Base-by-base conservation (phyloP, 2,329 filamentous ascomycete species). In the Graphiopsis chlorocephala region DNA sequence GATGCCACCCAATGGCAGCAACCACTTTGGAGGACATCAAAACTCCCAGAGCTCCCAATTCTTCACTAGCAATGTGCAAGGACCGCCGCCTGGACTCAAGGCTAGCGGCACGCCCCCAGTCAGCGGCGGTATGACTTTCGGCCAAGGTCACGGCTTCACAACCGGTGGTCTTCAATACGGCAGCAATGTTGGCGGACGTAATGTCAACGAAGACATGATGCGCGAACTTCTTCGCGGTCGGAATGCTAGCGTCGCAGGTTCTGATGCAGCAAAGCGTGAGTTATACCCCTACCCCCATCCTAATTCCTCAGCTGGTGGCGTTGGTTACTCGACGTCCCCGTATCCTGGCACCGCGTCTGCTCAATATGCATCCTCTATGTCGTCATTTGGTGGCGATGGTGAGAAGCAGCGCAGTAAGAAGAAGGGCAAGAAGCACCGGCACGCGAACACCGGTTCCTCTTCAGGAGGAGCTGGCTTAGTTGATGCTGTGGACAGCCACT, bases 391-490 rank as follows among this genome's bases (percentile, higher is more conserved):
- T 58, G 72, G 64, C 61, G 60, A 71, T 63, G 70, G 68, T 56
- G 71, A 74, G 61, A 74, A 97, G 89, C 93, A 72, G 66, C 69
- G 69, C 20, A 63, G 96, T 88, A 97, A 96, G 90, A 97, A 97
- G 88, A 97, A 97, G 92, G 93, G 93, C 85, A 97, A 97, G 89
- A 97, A 97, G 92, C 94, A 97, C 87, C 96, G 93, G 89, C 93
- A 97, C 90, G 94, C 93, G 95, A 97, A 97, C 92, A 97, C 94
- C 94, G 97, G 93, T 91, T 98, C 94, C 89, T 96, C 93, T 88
- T 73, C 71, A 38, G 91, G 91, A 85, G 93, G 93, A 88, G 92
- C 92, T 91, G 93, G 92, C 85, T 88, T 97, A 94, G 93, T 96
- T 85, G 93, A 98, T 96, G 92, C 97, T 93, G 92, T 91, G 86